Conservation (phyloP, 257 asterid genomes). For the Rubia yunnanensis region DNA sequence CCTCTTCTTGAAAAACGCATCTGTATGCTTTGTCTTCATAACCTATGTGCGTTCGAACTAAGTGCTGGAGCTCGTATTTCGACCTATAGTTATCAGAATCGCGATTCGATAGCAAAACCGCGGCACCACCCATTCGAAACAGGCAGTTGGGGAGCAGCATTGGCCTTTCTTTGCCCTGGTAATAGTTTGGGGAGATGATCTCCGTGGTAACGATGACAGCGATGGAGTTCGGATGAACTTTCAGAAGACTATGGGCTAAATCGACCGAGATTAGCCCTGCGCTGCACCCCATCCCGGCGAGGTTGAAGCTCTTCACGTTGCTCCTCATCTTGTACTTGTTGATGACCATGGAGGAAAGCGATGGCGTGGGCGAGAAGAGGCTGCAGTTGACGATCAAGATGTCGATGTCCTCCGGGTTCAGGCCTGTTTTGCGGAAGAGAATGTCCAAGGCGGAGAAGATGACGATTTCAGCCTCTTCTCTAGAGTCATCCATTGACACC, state of each 20-base stretch:
- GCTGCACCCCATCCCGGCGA: slow-evolving; percentile 30
- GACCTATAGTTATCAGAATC: slow-evolving; percentile 10
- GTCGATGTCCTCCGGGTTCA: slow-evolving; percentile 23
- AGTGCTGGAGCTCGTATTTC: slow-evolving; percentile 20
- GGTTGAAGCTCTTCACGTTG: slow-evolving; percentile 23
- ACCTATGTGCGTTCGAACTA: slow-evolving; percentile 24
- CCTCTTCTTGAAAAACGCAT: slow-evolving; percentile 21
- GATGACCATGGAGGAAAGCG: slow-evolving; percentile 23
- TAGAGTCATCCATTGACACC: slow-evolving; percentile 14
- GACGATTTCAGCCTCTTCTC: slow-evolving; percentile 25
- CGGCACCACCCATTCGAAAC: slow-evolving; percentile 27
- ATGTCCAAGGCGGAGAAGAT: slow-evolving; percentile 20
- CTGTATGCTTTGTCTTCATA: slow-evolving; percentile 14
- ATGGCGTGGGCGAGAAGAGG: slow-evolving; percentile 25
- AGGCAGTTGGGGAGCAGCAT: slow-evolving; percentile 29
- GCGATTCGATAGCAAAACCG: slow-evolving; percentile 20
- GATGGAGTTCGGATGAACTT: slow-evolving; percentile 12
- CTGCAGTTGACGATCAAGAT: slow-evolving; percentile 29
- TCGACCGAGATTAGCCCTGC: slow-evolving; percentile 27
- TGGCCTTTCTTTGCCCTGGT: slow-evolving; percentile 26
- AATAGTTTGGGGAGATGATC: slow-evolving; percentile 25
- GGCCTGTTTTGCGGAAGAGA: slow-evolving; percentile 16
- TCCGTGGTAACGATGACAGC: slow-evolving; percentile 24
- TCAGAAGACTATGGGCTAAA: slow-evolving; percentile 25
- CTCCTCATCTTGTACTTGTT: slow-evolving; percentile 26